Evolutionary conservation across 768 basidiomycete species (phyloP).

Genomic region (Gymnopilus junonius): DNA sequence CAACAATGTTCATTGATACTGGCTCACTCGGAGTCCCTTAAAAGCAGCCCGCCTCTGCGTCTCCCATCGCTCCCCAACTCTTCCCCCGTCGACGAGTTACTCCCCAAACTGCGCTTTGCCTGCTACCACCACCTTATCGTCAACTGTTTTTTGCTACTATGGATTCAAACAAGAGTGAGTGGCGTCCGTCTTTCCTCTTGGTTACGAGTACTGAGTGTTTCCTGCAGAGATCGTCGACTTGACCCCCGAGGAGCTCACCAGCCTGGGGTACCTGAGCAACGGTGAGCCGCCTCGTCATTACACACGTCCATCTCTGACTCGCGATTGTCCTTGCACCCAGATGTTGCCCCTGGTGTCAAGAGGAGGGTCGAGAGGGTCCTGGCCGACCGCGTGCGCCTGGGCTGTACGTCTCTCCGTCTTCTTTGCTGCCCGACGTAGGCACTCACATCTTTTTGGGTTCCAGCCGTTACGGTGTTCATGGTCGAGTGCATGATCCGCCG

Average conservation of each 20-base stretch:
- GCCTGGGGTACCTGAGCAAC: conserved; percentile 25
- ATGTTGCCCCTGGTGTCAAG: conserved; percentile 25
- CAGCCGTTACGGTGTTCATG: conserved; percentile 33
- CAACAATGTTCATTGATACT: too few species aligned
- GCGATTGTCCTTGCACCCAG: conserved; percentile 30
- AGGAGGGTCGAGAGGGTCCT: conserved; percentile 22
- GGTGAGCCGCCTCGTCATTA: conserved; percentile 29
- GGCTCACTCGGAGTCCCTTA: too few species aligned
- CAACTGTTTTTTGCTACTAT: conserved; percentile 11
- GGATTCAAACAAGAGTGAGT: conserved; percentile 32
- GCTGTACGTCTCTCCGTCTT: conserved; percentile 29
- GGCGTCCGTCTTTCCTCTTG: conserved; percentile 26
- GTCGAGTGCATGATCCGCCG: conserved; percentile 25
- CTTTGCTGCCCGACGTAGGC: conserved; percentile 28
- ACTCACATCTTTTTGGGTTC: conserved; percentile 25
- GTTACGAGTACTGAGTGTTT: conserved; percentile 23
- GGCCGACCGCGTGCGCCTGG: conserved; percentile 22
- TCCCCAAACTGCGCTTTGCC: too few species aligned
- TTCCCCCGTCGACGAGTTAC: too few species aligned
- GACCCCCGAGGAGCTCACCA: conserved; percentile 24
- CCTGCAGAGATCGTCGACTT: conserved; percentile 30
- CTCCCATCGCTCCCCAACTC: too few species aligned
- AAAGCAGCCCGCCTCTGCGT: too few species aligned
- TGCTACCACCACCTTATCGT: too few species aligned
- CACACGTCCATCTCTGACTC: conserved; percentile 26